phyloP scores from a whole-genome alignment of 495 filamentous ascomycete species.

The Parathielavia appendiculata region DNA sequence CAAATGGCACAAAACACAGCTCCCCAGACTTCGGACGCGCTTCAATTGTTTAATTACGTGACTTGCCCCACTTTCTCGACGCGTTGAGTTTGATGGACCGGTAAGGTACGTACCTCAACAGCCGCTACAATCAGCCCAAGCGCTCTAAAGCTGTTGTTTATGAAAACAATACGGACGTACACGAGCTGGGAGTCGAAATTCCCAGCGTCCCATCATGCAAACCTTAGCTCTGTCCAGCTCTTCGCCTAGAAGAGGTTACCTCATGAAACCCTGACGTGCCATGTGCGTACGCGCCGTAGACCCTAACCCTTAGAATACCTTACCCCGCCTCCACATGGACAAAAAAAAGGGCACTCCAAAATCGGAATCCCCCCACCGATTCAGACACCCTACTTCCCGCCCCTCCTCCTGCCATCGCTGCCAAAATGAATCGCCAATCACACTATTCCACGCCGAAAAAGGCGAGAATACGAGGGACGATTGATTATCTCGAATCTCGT shows the following conservation, averaged over 20 bases:
- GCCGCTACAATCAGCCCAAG: not conserved
- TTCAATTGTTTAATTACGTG: constrained; percentile 26
- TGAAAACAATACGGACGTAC: too few species aligned
- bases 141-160: not conserved
- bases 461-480: not conserved
- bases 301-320: not conserved
- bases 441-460: not conserved
- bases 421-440: too few species aligned
- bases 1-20: constrained; percentile 15
- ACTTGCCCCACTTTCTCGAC: constrained; percentile 30
- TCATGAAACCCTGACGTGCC: too few species aligned
- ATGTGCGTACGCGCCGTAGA: not conserved
- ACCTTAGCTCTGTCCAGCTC: too few species aligned
- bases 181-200: too few species aligned
- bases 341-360: not conserved
- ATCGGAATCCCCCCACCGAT: too few species aligned
- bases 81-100: constrained; percentile 29
- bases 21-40: constrained; percentile 23
- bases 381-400: too few species aligned
- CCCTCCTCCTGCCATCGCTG: too few species aligned
- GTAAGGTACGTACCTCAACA: constrained; percentile 5
- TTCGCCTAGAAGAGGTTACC: not conserved
- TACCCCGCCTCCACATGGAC: not conserved
- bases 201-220: too few species aligned
- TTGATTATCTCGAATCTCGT: not conserved